Evolutionary conservation across 2,329 filamentous ascomycete species (phyloP).

Genomic region (Calonectria pteridis): DNA sequence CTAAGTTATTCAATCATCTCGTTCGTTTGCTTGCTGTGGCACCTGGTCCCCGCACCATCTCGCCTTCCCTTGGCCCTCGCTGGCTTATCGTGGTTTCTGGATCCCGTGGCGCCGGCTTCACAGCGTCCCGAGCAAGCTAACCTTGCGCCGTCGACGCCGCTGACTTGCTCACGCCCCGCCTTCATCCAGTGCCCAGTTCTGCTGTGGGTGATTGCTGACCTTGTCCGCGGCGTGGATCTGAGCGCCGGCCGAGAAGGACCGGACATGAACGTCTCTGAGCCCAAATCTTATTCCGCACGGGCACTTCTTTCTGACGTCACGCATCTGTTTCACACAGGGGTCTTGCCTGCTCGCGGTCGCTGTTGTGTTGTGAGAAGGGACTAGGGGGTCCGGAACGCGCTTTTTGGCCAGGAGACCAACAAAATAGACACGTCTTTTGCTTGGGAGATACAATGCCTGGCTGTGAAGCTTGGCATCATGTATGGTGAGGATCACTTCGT

Average conservation of each 20-base stretch:
- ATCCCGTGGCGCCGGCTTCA: constrained; percentile 42
- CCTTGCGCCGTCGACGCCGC: constrained; percentile 35
- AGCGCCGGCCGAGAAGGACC: constrained; percentile 41
- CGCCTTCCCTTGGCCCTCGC: constrained; percentile 12
- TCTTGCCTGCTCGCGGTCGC: constrained; percentile 2
- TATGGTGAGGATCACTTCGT: constrained; percentile 19
- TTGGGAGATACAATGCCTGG: background rate
- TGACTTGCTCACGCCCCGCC: constrained; percentile 33
- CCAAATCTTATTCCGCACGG: constrained; percentile 31
- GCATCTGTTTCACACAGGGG: constrained; percentile 26
- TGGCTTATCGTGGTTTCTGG: constrained; percentile 37
- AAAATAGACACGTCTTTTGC: background rate
- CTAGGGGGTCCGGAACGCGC: constrained; percentile 24
- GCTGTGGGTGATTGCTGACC: constrained; percentile 29
- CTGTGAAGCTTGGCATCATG: constrained; percentile 22
- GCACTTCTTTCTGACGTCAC: constrained; percentile 27
- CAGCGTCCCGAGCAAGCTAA: constrained; percentile 40
- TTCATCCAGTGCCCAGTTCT: constrained; percentile 17
- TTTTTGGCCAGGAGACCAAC: background rate
- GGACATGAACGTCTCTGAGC: constrained; percentile 29
- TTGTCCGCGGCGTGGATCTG: constrained; percentile 31
- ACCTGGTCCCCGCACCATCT: constrained; percentile 14
- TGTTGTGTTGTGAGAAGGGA: constrained; percentile 3
- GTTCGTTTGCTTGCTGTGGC: constrained; percentile 31
- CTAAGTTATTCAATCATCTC: constrained; percentile 23